Evolutionary conservation across 352 stramenopile species (phyloP).

Genomic region (Phytopythium boreale): DNA sequence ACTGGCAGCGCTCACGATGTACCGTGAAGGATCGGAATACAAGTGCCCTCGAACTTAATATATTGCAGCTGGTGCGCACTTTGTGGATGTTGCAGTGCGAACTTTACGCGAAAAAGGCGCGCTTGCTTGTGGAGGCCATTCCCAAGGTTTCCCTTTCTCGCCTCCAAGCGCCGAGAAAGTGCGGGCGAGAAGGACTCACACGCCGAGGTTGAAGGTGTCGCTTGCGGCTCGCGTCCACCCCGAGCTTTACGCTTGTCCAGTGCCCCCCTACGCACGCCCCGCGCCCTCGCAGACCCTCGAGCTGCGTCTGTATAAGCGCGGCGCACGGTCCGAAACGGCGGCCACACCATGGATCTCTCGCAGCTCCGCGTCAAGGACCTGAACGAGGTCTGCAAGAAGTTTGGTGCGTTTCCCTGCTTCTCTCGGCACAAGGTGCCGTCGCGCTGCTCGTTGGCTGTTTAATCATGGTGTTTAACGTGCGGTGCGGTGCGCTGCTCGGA

Average conservation of each 20-base stretch:
- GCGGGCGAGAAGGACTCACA: too few relatives aligned
- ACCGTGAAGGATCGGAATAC: background rate
- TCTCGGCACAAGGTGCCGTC: too few relatives aligned
- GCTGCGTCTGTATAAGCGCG: background rate
- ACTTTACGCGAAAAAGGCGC: too few relatives aligned
- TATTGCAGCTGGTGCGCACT: background rate
- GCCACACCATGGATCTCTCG: constrained; percentile 54
- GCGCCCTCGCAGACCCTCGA: background rate
- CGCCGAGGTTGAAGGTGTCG: background rate
- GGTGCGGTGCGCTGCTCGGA: background rate
- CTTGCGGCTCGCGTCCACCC: background rate
- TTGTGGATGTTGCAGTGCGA: too few relatives aligned
- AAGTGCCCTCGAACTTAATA: background rate
- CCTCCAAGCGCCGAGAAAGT: background rate
- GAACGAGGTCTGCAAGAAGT: constrained; percentile 73
- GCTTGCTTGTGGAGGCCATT: background rate
- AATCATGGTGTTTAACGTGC: too few relatives aligned
- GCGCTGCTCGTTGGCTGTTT: too few relatives aligned
- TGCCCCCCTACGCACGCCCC: background rate
- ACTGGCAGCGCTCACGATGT: background rate
- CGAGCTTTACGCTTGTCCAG: background rate
- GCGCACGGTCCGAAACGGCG: background rate
- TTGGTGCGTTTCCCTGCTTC: constrained; percentile 32
- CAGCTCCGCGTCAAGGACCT: constrained; percentile 78
- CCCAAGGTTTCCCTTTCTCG: background rate